Conservation (phyloP, 164 flowering plant species). For the Piper betle region DNA sequence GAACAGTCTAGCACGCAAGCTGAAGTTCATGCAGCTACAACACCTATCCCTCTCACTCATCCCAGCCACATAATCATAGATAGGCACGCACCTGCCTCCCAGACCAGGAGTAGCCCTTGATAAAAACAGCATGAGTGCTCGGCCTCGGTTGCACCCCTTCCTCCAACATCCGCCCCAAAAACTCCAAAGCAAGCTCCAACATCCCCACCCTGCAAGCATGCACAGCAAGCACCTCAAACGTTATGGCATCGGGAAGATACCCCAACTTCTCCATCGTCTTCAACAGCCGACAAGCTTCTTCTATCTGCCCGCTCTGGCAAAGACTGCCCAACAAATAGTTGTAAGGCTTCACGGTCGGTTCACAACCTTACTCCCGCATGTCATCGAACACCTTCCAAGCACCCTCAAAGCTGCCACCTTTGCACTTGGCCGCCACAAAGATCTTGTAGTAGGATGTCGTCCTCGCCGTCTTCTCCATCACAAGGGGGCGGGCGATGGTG, state of each 20-base stretch:
- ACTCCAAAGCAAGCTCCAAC: conserved; percentile 27
- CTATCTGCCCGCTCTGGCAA: conserved; percentile 23
- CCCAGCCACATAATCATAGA: conserved; percentile 30
- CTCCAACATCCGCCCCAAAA: conserved; percentile 29
- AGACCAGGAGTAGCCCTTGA: conserved; percentile 31
- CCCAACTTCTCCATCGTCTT: conserved; percentile 31
- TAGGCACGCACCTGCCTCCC: conserved; percentile 30
- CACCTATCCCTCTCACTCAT: conserved; percentile 14
- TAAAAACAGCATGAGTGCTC: conserved; percentile 43
- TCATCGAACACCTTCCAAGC: no score
- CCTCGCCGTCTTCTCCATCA: no score
- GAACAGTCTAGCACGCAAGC: conserved; percentile 49
- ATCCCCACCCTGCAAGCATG: conserved; percentile 23
- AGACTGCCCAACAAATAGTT: conserved; percentile 45
- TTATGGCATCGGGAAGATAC: conserved; percentile 32
- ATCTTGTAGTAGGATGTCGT: no score
- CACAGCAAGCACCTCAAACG: conserved; percentile 43
- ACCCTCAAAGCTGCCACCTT: no score
- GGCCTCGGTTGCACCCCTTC: conserved; percentile 40
- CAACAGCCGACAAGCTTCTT: conserved; percentile 29
- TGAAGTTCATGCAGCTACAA: conserved; percentile 29
- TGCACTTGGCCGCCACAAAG: no score
- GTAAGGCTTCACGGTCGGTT: conserved; percentile 21
- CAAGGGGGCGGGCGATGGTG: no score
- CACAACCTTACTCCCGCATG: conserved; percentile 23